These are phyloP conservation scores for Pistacia integerrima DNA, from an alignment of 345 rosid genomes.

Conservation along the genomic window DNA sequence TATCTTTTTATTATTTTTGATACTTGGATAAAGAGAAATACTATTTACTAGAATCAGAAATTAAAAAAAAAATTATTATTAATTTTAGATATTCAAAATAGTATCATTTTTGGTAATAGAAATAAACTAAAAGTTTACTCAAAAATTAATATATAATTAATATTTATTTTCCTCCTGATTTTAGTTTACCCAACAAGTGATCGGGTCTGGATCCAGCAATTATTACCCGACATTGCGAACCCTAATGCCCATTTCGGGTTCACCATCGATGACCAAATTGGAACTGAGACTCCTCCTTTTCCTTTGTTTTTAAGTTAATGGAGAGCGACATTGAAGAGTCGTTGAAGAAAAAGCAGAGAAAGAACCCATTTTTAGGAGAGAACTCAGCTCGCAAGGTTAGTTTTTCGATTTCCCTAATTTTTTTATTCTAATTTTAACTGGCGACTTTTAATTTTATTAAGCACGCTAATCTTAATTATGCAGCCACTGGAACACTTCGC, in stretches of 20 bases:
- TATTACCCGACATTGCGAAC: not conserved
- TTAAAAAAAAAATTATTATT: too few species aligned
- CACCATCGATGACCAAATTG: not conserved
- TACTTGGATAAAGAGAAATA: too few species aligned
- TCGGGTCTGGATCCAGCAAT: constrained; percentile 7
- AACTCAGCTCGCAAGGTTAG: constrained; percentile 26
- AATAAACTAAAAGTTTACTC: too few species aligned
- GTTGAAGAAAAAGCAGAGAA: constrained; percentile 33
- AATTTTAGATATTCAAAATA: too few species aligned
- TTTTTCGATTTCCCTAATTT: too few species aligned
- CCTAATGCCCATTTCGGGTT: constrained; percentile 13
- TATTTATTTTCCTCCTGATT: not conserved
- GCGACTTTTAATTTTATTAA: not conserved
- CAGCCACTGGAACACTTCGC: constrained; percentile 18
- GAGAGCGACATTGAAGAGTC: constrained; percentile 42
- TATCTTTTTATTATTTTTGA: too few species aligned
- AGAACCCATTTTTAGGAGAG: constrained; percentile 21
- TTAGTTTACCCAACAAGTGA: not conserved
- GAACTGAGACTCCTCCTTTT: not conserved
- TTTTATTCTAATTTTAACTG: not conserved
- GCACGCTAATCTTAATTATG: not conserved
- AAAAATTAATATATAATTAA: too few species aligned
- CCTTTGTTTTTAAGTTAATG: constrained; percentile 15
- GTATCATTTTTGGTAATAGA: too few species aligned
- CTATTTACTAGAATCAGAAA: too few species aligned